Base-by-base conservation (phyloP, 2,329 filamentous ascomycete genomes). In the Pseudogymnoascus sp. region DNA sequence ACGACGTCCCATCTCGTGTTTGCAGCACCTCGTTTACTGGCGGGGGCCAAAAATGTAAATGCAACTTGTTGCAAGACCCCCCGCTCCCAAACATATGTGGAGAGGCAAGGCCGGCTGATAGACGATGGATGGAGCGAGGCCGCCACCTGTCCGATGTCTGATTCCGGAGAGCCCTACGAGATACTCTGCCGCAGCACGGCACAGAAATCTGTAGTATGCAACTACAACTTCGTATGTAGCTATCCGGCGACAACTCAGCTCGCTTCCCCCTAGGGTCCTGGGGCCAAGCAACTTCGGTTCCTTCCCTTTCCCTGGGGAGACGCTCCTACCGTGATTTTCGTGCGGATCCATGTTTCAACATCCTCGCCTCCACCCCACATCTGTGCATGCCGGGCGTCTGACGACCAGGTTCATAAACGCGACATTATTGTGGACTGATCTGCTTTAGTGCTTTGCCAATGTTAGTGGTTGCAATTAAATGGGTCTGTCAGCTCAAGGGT, bases 351-450 rank as follows among this genome's bases (percentile, higher is more conserved):
- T 50, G 43, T 50, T 50, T 50, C 43, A 50, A 50, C 43, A 50
- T 50, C 43, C 43, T 28, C 43, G 22, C 43, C 24, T 28, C 43
- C 43, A 50, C 43, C 24, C 43, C 43, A 53, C 43, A 53, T 16
- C 43, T 31, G 43, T 53, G 43, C 43, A 53, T 53, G 43, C 43
- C 43, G 24, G 43, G 43, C 43, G 43, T 53, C 43, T 53, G 43
- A 53, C 43, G 43, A 53, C 43, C 43, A 53, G 43, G 43, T 53
- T 53, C 6, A 53, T 53, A 53, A 53, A 53, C 43, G 43, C 43
- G 43, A 53, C 43, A 53, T 53, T 53, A 53, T 53, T 28, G 31
- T 53, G 43, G 43, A 11, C 43, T 53, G 43, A 53, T 53, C 43
- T 53, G 11, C 14, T 53, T 11, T 16, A 22, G 24, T 53, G 26